Base-by-base conservation (phyloP, 2,329 filamentous ascomycete genomes). In the Ophiostoma novo-ulmi region DNA sequence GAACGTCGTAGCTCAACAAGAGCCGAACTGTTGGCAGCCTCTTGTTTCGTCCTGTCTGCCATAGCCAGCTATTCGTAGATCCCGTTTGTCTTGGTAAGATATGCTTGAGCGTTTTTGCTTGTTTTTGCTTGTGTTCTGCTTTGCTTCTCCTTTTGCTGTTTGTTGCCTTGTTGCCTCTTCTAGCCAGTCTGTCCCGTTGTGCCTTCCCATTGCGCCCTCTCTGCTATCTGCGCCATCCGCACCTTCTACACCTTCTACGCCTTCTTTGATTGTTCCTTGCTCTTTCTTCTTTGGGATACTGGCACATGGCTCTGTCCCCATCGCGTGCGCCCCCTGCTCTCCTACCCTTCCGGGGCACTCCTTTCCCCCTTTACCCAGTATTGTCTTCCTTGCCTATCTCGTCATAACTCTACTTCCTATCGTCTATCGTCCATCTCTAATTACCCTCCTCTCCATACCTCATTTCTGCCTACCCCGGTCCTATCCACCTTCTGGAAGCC, bases 401-500 rank as follows among this genome's bases (percentile, higher is more conserved):
- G 63, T 65, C 61, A 64, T 64, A 64, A 64, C 61, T 38, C 35
- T 8, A 17, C 38, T 64, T 14, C 26, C 55, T 31, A 31, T 58
- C 55, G 55, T 61, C 52, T 61, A 31, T 61, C 22, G 55, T 64
- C 61, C 38, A 36, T n/a, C 61, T 11, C 58, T 35, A 20, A 38
- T 31, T 38, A 14, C 17, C 35, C 35, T 36, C 61, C 61, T 64
- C 58, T 64, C 31, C 31, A 58, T 58, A 58, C 52, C 39, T 58
- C 52, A 58, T 64, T 64, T 38, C 14, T 39, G 17, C 36, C 36
- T 22, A 66, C 64, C 64, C 64, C 64, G 64, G 64, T 20, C 35
- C 31, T 26, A 44, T 66, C 38, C 36, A 66, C 64, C 65, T 44
- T 67, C 65, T 67, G 39, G 39, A 67, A 67, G 65, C 39, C 39